Base-by-base conservation (phyloP, 163 green algal genomes). In the Chloroidium sp. region DNA sequence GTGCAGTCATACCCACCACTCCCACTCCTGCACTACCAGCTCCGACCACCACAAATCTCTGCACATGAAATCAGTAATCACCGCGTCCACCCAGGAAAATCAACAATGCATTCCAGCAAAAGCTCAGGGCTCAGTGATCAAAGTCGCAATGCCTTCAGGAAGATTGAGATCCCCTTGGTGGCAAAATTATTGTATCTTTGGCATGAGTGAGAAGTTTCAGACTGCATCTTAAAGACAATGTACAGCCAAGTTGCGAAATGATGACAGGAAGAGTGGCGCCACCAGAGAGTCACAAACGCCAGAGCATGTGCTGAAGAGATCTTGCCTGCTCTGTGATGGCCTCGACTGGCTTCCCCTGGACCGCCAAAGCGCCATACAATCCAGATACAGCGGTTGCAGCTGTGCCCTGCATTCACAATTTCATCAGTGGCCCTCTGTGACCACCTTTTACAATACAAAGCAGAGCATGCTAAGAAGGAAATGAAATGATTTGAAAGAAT, bases 21-120 rank as follows among this genome's bases (percentile, higher is more conserved):
- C 95, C 95, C 87, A 97, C 94, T 75, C 93, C 95, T 0, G 95
- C 94, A 61, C 82, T 92, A 2, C 95, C 95, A 0, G 95, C 94
- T 1, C 95, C 95, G 61, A 94, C 82, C 64, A 95, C 92, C 62
- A 97, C 87, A 13, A 98, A 81, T 61, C 86, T 83, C 87, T 96
- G 36, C 36, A 36, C 36, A 36, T 36, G 36, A 36, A 36, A 36
- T 36, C 36, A 36, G 36, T 36, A 36, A 36, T 36, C 36, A 36
- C 36, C 36, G 36, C 36, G 36, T 90, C 74, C 61, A 62, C 74
- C 74, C 36, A 36, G 36, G 36, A 36, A 36, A 36, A 36, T 36
- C 36, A 36, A 36, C 36, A 36, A 36, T 36, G 36, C 36, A 36
- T 36, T 36, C 36, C 36, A 36, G 36, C 36, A 36, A 36, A 36